Conservation (phyloP, 1,139 yeast genomes). For the Kodamaea anthophila region DNA sequence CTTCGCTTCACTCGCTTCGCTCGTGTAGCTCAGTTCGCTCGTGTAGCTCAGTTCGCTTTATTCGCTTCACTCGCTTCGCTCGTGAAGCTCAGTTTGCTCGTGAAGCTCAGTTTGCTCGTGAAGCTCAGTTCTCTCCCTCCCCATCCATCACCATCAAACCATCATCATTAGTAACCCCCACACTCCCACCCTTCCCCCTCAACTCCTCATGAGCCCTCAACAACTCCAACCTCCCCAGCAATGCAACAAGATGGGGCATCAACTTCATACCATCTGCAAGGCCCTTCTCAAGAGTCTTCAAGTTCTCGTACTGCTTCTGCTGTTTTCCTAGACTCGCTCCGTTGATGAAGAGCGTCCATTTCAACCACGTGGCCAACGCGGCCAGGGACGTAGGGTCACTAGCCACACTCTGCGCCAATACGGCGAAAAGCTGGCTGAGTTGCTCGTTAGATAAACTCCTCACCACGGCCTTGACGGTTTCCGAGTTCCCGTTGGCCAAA, state of each 20-base stretch:
- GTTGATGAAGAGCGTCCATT: slow-evolving; percentile 41
- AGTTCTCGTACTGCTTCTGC: slow-evolving; percentile 22
- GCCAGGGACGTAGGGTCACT: slow-evolving; percentile 27
- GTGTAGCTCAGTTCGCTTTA: too few relatives aligned
- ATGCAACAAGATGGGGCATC: slow-evolving; percentile 35
- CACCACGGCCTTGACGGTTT: slow-evolving; percentile 31
- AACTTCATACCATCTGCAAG: slow-evolving; percentile 27
- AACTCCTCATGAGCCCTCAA: slow-evolving; percentile 35
- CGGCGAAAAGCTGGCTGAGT: slow-evolving; percentile 26
- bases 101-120: too few relatives aligned
- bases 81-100: too few relatives aligned
- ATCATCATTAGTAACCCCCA: slow-evolving; percentile 15
- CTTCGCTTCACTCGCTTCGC: background rate
- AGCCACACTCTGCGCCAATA: slow-evolving; percentile 29
- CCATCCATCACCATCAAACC: slow-evolving; percentile 34
- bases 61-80: background rate
- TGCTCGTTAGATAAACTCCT: slow-evolving; percentile 16
- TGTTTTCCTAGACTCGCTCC: slow-evolving; percentile 37
- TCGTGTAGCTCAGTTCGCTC: too few relatives aligned
- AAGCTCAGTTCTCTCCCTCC: slow-evolving; percentile 32
- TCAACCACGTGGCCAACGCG: slow-evolving; percentile 41
- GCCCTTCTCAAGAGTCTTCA: slow-evolving; percentile 26
- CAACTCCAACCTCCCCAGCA: slow-evolving; percentile 41
- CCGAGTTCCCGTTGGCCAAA: slow-evolving; percentile 27
- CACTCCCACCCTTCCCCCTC: slow-evolving; percentile 19